Evolutionary conservation across 768 basidiomycete species (phyloP).

Genomic region (Pluteus cervinus): DNA sequence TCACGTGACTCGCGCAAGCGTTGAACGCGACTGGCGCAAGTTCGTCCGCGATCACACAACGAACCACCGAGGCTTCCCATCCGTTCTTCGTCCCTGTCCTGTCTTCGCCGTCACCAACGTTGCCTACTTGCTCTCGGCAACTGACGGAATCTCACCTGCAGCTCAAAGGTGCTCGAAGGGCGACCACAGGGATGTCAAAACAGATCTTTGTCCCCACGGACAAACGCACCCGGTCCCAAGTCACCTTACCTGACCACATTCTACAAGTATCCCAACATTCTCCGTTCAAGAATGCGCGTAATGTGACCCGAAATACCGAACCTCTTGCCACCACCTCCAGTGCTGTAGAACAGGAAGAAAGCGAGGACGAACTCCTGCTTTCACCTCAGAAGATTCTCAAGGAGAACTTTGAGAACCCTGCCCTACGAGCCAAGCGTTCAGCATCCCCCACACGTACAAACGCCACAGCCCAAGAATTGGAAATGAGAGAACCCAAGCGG

Average conservation of each 20-base stretch:
- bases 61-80: too few relatives aligned
- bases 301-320: constrained; percentile 21
- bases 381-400: constrained; percentile 31
- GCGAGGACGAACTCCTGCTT: constrained; percentile 43
- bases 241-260: constrained; percentile 40
- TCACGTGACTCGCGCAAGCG: too few relatives aligned
- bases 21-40: too few relatives aligned
- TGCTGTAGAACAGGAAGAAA: constrained; percentile 20
- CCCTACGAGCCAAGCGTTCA: constrained; percentile 30
- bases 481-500: too few relatives aligned
- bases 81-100: too few relatives aligned
- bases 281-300: constrained; percentile 48
- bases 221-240: constrained; percentile 50
- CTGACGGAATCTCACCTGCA: too few relatives aligned
- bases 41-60: too few relatives aligned
- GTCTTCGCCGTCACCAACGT: too few relatives aligned
- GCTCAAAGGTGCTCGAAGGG: too few relatives aligned
- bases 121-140: too few relatives aligned
- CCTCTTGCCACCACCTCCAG: constrained; percentile 5
- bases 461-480: constrained; percentile 26
- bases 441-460: constrained; percentile 29
- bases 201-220: too few relatives aligned
- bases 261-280: constrained; percentile 40
- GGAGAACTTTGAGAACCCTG: constrained; percentile 9
- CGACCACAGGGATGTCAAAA: too few relatives aligned